phyloP scores from a whole-genome alignment of 192 early-diverging fungal genomes.

The Backusella mclennaniae region DNA sequence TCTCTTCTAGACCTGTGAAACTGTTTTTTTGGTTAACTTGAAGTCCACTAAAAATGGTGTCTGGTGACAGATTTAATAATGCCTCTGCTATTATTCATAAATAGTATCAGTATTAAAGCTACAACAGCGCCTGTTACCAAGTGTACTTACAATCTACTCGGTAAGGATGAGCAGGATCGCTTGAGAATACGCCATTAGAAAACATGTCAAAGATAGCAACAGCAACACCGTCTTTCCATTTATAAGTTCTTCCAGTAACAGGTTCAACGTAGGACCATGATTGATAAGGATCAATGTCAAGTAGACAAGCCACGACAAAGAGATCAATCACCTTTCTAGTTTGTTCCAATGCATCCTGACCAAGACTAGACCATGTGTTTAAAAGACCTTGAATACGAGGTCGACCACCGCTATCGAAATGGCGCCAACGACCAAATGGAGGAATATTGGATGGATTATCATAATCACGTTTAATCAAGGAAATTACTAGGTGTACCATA shows the following conservation, averaged over 20 bases:
- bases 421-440: conserved; percentile 86
- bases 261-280: conserved; percentile 71
- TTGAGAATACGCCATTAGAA: conserved; percentile 73
- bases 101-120: not conserved
- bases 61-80: conserved; percentile 48
- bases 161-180: conserved; percentile 51
- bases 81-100: conserved; percentile 39
- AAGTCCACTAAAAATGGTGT: conserved; percentile 59
- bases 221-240: conserved; percentile 81
- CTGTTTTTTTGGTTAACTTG: conserved; percentile 77
- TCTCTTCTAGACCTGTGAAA: conserved; percentile 78
- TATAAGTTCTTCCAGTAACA: conserved; percentile 44
- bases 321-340: conserved; percentile 77
- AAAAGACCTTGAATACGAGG: conserved; percentile 52
- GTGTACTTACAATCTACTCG: conserved; percentile 68
- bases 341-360: conserved; percentile 46
- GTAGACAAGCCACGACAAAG: conserved; percentile 80
- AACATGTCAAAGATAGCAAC: conserved; percentile 85
- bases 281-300: conserved; percentile 86
- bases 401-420: conserved; percentile 64
- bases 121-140: not conserved
- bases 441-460: conserved; percentile 70
- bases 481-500: conserved; percentile 65
- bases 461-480: conserved; percentile 35
- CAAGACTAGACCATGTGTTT: conserved; percentile 43